phyloP scores from a whole-genome alignment of 2,329 filamentous ascomycete genomes.

The Endoconidiophora laricicola region DNA sequence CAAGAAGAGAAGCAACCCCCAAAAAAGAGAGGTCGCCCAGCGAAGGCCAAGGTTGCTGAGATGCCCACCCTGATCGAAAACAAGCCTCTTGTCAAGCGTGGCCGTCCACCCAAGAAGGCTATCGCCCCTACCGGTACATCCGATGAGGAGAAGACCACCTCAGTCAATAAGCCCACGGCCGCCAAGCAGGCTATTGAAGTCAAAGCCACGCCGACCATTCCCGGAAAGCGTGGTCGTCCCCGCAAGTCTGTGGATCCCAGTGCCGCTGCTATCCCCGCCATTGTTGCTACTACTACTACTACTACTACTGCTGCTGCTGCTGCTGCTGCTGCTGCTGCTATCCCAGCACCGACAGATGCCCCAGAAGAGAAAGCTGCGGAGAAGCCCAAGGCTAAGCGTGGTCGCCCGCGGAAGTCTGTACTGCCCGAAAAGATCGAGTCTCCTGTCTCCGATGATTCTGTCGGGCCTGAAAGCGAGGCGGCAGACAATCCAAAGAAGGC shows the following conservation, averaged over 20 bases:
- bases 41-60: conserved; percentile 18
- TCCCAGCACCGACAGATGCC: too few species aligned
- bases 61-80: conserved; percentile 14
- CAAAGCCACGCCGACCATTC: neutral
- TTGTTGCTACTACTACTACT: neutral
- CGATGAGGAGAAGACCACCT: neutral
- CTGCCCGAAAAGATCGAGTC: too few species aligned
- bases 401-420: conserved; percentile 2
- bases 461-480: neutral
- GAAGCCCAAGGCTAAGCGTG: neutral
- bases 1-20: conserved; percentile 3
- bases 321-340: too few species aligned
- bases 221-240: conserved; percentile 7
- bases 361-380: neutral
- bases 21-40: conserved; percentile 8
- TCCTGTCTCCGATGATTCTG: too few species aligned
- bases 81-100: conserved; percentile 20
- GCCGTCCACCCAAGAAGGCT: conserved; percentile 17
- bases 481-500: neutral
- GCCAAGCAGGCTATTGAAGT: neutral
- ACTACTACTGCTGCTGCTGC: too few species aligned
- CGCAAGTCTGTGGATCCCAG: conserved; percentile 4
- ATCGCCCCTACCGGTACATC: neutral
- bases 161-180: neutral
- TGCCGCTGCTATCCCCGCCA: neutral